phyloP scores from a whole-genome alignment of 2,329 filamentous ascomycete genomes.

The Claviceps africana region DNA sequence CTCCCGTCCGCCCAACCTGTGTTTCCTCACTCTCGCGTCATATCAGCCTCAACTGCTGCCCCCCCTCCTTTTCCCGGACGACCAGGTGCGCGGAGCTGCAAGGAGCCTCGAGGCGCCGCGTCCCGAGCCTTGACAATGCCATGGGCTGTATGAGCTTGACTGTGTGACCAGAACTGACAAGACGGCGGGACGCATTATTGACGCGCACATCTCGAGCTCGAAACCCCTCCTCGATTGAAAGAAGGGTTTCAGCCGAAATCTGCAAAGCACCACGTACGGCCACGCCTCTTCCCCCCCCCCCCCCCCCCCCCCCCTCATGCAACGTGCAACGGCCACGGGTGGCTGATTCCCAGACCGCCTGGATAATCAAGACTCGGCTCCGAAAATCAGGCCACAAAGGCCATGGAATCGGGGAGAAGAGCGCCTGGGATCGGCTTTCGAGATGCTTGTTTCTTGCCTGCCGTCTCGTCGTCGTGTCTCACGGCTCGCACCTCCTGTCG shows the following conservation, averaged over 20 bases:
- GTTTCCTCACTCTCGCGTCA: not conserved
- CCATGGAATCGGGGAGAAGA: not conserved
- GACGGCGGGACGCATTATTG: not conserved
- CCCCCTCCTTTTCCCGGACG: not conserved
- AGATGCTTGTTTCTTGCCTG: not conserved
- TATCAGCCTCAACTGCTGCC: not conserved
- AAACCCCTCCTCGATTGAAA: not conserved
- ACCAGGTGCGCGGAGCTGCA: not conserved
- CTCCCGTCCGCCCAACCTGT: not conserved
- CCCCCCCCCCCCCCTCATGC: no score
- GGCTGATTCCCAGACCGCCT: not conserved
- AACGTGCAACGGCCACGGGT: not conserved
- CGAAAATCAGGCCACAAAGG: not conserved
- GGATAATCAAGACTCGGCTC: not conserved
- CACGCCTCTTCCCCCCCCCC: no score
- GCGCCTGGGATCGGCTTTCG: not conserved
- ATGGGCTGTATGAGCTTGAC: not conserved
- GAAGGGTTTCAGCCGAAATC: not conserved
- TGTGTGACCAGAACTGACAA: not conserved
- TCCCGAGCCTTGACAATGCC: no score
- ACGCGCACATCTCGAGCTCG: not conserved
- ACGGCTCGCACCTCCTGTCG: not conserved
- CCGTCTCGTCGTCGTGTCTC: not conserved
- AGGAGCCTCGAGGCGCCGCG: not conserved
- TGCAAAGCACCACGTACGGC: not conserved